Base-by-base conservation (phyloP, 2,329 filamentous ascomycete species). In the Cordyceps cateniannulata region DNA sequence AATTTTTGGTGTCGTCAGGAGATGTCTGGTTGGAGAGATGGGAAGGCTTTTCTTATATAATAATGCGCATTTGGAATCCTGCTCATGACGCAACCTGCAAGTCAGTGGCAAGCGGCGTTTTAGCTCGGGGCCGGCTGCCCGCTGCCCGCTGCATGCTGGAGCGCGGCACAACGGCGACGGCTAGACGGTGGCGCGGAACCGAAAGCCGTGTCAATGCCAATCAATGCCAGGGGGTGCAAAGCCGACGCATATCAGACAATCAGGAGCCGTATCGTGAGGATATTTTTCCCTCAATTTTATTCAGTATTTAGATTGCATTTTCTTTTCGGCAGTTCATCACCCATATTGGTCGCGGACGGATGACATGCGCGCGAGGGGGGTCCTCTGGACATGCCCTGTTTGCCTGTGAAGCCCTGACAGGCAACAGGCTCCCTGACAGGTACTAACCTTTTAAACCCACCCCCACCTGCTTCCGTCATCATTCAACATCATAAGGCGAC, bases 181-280 rank as follows among this genome's bases (percentile, higher is more conserved):
- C 40, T 60, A n/a, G 24, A 60, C 58, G 58, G 58, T 54, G 40
- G 29, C 12, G 38, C 58, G 58, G 58, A 60, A 49, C 58, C 58
- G 58, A 60, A 49, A 18, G 27, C 58, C 58, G 58, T 53, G 25
- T 20, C 40, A n/a, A 16, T 9, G n/a, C n/a, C n/a, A n/a, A 51
- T 53, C 32, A 20, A 49, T 52, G 42, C n/a, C n/a, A n/a, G 40
- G 48, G 35, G 45, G 5, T 35, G 29, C 47, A 22, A 52, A 47
- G 27, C 29, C 42, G 58, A 53, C 40, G 25, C n/a, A 51, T 51
- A 22, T 35, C 29, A n/a, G 27, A 51, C 12, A 16, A 51, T 5
- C 25, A 25, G 44, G 20, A 14, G 16, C 25, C 25, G n/a, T 32
- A 35, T 22, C 16, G n/a, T 9, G 49, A 35, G 29, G 38, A 42